Percentiles rank a stretch among this genome's conserved stretches.
These are phyloP conservation scores for Pythium sukuiense DNA, from an alignment of 352 stramenopile genomes.

Conservation along the genomic window DNA sequence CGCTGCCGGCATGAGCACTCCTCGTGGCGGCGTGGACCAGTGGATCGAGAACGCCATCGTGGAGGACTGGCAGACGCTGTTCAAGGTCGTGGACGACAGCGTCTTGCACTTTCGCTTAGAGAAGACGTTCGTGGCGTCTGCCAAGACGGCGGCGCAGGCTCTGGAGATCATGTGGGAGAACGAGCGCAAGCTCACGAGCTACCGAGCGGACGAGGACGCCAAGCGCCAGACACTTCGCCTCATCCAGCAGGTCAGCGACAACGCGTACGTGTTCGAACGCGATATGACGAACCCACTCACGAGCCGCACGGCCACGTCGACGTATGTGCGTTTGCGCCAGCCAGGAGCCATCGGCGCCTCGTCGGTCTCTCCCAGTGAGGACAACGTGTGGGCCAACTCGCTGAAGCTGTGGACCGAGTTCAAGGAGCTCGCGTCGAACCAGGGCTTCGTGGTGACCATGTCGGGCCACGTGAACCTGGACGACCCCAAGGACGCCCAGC, in stretches of 20 bases:
- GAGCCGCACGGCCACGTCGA: not conserved
- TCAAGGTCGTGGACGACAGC: slow-evolving; percentile 3
- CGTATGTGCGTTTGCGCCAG: not conserved
- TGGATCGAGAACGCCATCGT: not conserved
- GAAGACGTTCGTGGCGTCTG: not conserved
- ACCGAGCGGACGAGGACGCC: not conserved
- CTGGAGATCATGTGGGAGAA: not conserved
- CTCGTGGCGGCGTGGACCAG: not conserved
- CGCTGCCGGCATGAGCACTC: not conserved
- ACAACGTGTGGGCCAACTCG: not conserved
- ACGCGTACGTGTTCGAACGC: slow-evolving; percentile 1
- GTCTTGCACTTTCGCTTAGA: not conserved
- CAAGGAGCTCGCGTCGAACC: not conserved
- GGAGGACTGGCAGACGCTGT: not conserved
- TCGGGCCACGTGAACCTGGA: not conserved
- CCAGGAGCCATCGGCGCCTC: not conserved
- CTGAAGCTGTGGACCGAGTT: not conserved
- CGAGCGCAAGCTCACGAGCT: slow-evolving; percentile 1
- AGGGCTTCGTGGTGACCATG: not conserved
- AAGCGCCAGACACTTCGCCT: not conserved
- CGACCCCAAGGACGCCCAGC: not conserved
- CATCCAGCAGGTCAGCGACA: not conserved
- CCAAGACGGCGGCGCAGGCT: not conserved
- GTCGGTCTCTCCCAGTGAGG: not conserved
- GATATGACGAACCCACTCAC: not conserved